Evolutionary conservation across 352 stramenopile genomes (phyloP).

Genomic region (Phytophthora melonis): DNA sequence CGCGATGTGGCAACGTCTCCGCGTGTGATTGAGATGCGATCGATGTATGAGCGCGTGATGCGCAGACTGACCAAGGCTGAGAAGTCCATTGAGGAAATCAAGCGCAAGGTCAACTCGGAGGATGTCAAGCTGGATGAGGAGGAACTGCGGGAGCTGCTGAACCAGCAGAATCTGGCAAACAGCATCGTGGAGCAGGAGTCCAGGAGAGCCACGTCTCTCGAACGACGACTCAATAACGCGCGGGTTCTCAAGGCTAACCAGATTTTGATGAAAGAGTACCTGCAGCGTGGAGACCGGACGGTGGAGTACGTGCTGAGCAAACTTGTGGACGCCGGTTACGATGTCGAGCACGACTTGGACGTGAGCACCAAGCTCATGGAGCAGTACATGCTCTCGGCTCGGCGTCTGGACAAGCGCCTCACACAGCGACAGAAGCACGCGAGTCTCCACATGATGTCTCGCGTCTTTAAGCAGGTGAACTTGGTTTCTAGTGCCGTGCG

Average conservation of each 20-base stretch:
- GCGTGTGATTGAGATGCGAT: conserved; percentile 56
- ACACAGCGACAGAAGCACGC: conserved; percentile 54
- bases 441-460: conserved; percentile 68
- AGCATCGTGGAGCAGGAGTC: conserved; percentile 39
- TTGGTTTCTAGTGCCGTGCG: conserved; percentile 26
- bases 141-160: conserved; percentile 30
- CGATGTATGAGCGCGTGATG: conserved; percentile 51
- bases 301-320: conserved; percentile 60
- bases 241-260: conserved; percentile 56
- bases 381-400: conserved; percentile 81
- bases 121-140: conserved; percentile 32
- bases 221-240: conserved; percentile 50
- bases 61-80: conserved; percentile 32
- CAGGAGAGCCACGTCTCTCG: conserved; percentile 46
- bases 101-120: conserved; percentile 21
- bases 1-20: conserved; percentile 56
- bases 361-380: conserved; percentile 70
- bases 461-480: conserved; percentile 72
- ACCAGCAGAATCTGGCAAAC: conserved; percentile 28
- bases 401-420: conserved; percentile 68
- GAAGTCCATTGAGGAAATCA: conserved; percentile 25
- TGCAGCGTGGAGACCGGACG: conserved; percentile 53
- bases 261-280: conserved; percentile 57
- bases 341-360: conserved; percentile 58
- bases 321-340: conserved; percentile 42